A percentile compares a stretch with the other conserved stretches of the same genome.
Conservation (phyloP, 441 rosid species). For the Aleurites moluccanus region DNA sequence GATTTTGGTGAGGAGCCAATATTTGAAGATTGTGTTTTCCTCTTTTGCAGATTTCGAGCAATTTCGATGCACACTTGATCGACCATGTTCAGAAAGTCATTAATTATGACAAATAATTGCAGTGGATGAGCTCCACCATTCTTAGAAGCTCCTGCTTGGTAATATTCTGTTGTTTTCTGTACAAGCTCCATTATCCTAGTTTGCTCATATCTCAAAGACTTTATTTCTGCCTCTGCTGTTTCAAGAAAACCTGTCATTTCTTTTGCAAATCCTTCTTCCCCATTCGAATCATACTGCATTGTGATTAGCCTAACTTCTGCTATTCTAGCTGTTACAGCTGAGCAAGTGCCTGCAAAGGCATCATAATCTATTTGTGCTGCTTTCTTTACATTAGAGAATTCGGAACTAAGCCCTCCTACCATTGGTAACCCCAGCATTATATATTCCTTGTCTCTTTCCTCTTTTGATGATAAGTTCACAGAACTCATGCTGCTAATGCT, state of each 20-base stretch:
- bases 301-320: conserved; percentile 46
- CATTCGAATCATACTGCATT: conserved; percentile 34
- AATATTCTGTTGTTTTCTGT: conserved; percentile 69
- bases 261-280: conserved; percentile 47
- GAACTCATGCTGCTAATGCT: conserved; percentile 30
- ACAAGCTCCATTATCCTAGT: conserved; percentile 60
- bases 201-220: conserved; percentile 48
- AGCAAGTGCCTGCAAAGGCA: conserved; percentile 46
- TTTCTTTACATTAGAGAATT: conserved; percentile 73
- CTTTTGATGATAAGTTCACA: conserved; percentile 30
- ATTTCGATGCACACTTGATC: conserved; percentile 75
- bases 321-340: conserved; percentile 45
- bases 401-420: conserved; percentile 75
- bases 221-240: conserved; percentile 58
- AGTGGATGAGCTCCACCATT: conserved; percentile 51
- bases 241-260: conserved; percentile 66
- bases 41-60: conserved; percentile 60
- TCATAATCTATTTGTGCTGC: conserved; percentile 68
- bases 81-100: conserved; percentile 77
- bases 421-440: conserved; percentile 70
- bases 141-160: conserved; percentile 68
- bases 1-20: conserved; percentile 38
- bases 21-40: conserved; percentile 28
- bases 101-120: conserved; percentile 69
- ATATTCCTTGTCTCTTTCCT: conserved; percentile 69